These are phyloP conservation scores for Helicosporidium sp. DNA, from an alignment of 139 green algal species.

Conservation along the genomic window DNA sequence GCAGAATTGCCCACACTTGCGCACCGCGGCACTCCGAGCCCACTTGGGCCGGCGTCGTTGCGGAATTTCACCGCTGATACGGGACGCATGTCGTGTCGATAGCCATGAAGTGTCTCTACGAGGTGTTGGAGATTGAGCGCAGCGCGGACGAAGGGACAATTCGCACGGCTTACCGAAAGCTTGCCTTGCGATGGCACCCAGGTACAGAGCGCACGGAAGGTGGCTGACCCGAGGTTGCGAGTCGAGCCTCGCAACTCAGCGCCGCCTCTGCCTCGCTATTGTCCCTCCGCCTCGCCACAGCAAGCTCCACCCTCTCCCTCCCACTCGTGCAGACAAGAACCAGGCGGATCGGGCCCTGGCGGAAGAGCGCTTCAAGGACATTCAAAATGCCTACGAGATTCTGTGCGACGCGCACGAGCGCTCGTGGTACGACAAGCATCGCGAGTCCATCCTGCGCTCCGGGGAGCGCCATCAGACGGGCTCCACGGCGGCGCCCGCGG, in stretches of 20 bases:
- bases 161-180: conserved; percentile 48
- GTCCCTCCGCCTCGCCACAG: neutral
- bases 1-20: no score
- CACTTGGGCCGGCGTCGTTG: no score
- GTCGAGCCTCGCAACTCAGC: neutral
- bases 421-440: conserved; percentile 81
- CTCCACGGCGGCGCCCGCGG: conserved; percentile 9
- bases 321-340: conserved; percentile 61
- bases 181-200: conserved; percentile 28
- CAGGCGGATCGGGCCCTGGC: conserved; percentile 42
- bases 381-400: conserved; percentile 89
- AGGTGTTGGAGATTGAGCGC: conserved; percentile 43
- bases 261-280: neutral
- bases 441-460: conserved; percentile 61
- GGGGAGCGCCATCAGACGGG: conserved; percentile 57
- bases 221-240: neutral
- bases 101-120: conserved; percentile 51
- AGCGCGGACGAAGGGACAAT: conserved; percentile 44
- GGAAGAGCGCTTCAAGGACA: conserved; percentile 68
- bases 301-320: neutral
- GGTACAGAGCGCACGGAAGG: conserved; percentile 6
- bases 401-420: conserved; percentile 78
- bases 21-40: no score
- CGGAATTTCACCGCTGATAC: no score
- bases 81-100: no score